Percentiles rank a stretch among this genome's conserved stretches.
Evolutionary conservation across 495 filamentous ascomycete species (phyloP).

Genomic region (Diplogelasinospora grovesii): DNA sequence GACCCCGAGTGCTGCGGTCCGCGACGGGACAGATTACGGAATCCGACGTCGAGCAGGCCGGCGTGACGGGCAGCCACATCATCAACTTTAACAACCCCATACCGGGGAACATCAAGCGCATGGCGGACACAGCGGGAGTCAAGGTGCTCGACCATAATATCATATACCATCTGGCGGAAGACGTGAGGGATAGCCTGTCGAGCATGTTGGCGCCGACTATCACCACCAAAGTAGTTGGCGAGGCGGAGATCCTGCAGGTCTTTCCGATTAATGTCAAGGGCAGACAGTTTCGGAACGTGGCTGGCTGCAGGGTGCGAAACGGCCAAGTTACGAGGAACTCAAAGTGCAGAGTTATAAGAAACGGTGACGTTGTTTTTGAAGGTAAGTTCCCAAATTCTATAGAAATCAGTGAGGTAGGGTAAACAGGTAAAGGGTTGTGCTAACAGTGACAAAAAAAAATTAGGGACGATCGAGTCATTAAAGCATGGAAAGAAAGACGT

Average conservation of each 20-base stretch:
- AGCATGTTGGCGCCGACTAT: slow-evolving; percentile 59
- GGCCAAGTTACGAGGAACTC: slow-evolving; percentile 55
- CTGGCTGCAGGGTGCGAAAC: slow-evolving; percentile 83
- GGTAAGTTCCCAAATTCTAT: too few relatives aligned
- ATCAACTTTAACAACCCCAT: slow-evolving; percentile 81
- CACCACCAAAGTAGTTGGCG: slow-evolving; percentile 65
- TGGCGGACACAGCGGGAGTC: slow-evolving; percentile 65
- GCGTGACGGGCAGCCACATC: slow-evolving; percentile 60
- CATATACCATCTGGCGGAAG: slow-evolving; percentile 87
- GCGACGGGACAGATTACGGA: slow-evolving; percentile 73
- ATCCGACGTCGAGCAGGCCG: slow-evolving; percentile 84
- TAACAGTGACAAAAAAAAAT: too few relatives aligned
- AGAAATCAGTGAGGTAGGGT: too few relatives aligned
- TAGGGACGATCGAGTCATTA: slow-evolving; percentile 70
- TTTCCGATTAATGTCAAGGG: slow-evolving; percentile 80
- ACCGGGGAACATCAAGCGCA: slow-evolving; percentile 57
- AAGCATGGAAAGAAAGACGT: slow-evolving; percentile 93
- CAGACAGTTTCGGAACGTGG: slow-evolving; percentile 61
- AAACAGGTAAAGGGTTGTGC: too few relatives aligned
- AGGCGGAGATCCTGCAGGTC: slow-evolving; percentile 76
- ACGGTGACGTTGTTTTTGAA: slow-evolving; percentile 62
- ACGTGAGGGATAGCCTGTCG: slow-evolving; percentile 62
- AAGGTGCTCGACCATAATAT: slow-evolving; percentile 78
- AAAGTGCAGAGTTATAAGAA: slow-evolving; percentile 66
- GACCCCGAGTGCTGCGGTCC: slow-evolving; percentile 66